Evolutionary conservation across 2,329 filamentous ascomycete species (phyloP).

Genomic region (Arthrobotrys sinensis): DNA sequence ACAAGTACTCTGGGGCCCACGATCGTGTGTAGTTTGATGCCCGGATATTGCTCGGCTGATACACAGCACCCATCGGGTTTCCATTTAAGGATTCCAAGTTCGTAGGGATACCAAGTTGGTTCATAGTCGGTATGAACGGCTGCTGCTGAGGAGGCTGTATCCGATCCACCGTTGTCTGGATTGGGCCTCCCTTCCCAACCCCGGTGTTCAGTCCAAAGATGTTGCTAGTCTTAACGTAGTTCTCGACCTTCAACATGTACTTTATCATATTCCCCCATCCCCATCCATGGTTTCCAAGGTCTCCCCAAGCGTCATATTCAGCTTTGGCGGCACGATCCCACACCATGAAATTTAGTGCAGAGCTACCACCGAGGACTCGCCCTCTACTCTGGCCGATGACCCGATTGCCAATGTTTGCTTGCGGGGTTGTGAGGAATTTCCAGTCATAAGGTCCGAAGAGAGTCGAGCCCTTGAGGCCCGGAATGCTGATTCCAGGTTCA

Average conservation of each 20-base stretch:
- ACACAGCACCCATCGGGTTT: conserved; percentile 49
- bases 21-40: conserved; percentile 58
- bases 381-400: conserved; percentile 65
- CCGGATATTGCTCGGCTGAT: conserved; percentile 53
- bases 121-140: conserved; percentile 56
- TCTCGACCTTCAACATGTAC: conserved; percentile 59
- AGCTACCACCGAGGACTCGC: conserved; percentile 68
- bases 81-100: conserved; percentile 57
- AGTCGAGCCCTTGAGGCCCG: conserved; percentile 56
- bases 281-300: conserved; percentile 69
- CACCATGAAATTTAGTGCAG: conserved; percentile 70
- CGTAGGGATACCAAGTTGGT: conserved; percentile 47
- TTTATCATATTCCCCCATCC: conserved; percentile 67
- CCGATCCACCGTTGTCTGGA: conserved; percentile 53
- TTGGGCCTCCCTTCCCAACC: conserved; percentile 51
- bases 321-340: conserved; percentile 69
- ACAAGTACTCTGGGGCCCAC: conserved; percentile 57
- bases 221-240: conserved; percentile 54
- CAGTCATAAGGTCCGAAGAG: conserved; percentile 65
- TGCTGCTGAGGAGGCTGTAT: conserved; percentile 55
- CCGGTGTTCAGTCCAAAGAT: conserved; percentile 51
- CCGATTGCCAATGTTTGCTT: conserved; percentile 68
- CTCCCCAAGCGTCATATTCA: conserved; percentile 70
- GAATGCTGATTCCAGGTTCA: conserved; percentile 57
- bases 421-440: conserved; percentile 68